phyloP scores from a whole-genome alignment of 2,329 filamentous ascomycete genomes.

The Teratosphaeria pseudoeucalypti region DNA sequence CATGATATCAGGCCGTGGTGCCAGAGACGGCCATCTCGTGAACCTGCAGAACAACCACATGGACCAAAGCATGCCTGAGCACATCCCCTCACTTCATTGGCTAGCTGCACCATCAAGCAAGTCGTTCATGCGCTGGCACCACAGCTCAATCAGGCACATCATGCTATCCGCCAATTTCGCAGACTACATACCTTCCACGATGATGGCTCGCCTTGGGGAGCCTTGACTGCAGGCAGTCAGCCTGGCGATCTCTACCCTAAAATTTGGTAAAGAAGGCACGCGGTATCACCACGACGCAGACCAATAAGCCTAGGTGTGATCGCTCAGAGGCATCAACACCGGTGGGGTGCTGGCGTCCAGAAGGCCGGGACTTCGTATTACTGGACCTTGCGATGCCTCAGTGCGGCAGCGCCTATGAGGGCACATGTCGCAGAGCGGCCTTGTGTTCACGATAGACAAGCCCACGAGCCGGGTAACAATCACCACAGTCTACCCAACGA shows the following conservation, averaged over 20 bases:
- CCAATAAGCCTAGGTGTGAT: background rate
- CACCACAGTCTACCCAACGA: background rate
- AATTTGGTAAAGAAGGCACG: background rate
- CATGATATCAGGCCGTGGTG: background rate
- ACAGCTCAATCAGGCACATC: background rate
- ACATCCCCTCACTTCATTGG: background rate
- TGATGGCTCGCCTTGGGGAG: background rate
- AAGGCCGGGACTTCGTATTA: background rate
- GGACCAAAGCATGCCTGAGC: background rate
- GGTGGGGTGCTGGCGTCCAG: background rate
- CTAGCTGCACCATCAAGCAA: background rate
- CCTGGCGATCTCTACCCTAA: background rate
- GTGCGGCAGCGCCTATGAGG: background rate
- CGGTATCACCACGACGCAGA: background rate
- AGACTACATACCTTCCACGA: background rate
- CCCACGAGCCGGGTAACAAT: background rate
- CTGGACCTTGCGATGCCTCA: too few species aligned
- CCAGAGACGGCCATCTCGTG: background rate
- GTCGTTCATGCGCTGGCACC: background rate
- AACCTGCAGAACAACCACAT: background rate
- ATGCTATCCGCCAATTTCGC: background rate
- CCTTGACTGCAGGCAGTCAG: background rate
- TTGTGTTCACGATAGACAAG: background rate
- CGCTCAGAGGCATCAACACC: background rate
- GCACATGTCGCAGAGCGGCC: background rate